Base-by-base conservation (phyloP, 495 filamentous ascomycete species). In the Entonaema liquescens region DNA sequence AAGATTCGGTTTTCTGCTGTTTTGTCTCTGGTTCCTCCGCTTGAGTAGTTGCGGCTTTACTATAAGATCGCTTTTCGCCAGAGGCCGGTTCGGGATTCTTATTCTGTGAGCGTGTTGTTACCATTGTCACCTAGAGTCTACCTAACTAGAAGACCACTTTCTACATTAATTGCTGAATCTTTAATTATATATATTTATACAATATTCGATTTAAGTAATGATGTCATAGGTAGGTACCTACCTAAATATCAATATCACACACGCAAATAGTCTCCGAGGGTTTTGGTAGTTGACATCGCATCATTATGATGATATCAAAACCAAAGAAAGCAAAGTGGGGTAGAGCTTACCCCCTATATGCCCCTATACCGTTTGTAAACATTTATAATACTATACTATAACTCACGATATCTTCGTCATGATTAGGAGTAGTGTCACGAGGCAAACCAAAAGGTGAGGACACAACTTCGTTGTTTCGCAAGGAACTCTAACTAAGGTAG, bases 41-140 rank as follows among this genome's bases (percentile, higher is more conserved):
- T 56, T 64, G 38, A 2, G 50, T 12, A 23, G 50, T 26, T 31
- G 33, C 21, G 0, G 61, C 26, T 49, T 64, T 23, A 50, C 50
- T 64, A 54, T 63, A 36, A 12, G 61, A 35, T n/a, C 61, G 50
- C 52, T 64, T 56, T 25, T 64, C 50, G 15, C 61, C 61, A 15
- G 36, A 44, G 25, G 7, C 21, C 25, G 26, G 36, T 50, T 56
- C 61, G 5, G 40, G 50, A 15, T 12, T 26, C 29, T 64, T 56
- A 33, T 29, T 23, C n/a, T 64, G 61, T 12, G 61, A 64, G 12
- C 61, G 50, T 5, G 61, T 64, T 35, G 50, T 64, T 19, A 64
- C 61, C 61, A 64, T 56, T 40, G 44, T 38, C 9, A 38, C 21
- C 21, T 56, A 11, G 13, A 6, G 7, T 25, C 12, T 50, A 53